These are phyloP conservation scores for Phytopythium chamaehyphon DNA, from an alignment of 352 stramenopile genomes.

Conservation along the genomic window DNA sequence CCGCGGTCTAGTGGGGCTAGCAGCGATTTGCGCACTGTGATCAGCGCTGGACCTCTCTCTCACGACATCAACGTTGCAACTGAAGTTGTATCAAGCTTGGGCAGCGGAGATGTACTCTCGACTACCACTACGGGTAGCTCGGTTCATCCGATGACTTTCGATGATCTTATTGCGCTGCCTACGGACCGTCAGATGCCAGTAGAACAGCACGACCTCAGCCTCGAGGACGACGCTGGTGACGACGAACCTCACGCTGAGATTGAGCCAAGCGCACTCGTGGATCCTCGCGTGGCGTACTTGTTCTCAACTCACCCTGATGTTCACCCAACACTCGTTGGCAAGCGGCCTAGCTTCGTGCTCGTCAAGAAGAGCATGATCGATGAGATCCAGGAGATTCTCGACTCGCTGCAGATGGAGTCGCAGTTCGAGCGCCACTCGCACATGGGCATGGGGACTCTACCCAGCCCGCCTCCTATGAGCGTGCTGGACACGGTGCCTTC, in stretches of 20 bases:
- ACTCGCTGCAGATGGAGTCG: conserved; percentile 73
- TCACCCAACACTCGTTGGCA: conserved; percentile 50
- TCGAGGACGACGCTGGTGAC: conserved; percentile 6
- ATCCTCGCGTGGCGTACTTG: conserved; percentile 49
- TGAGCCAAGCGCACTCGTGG: conserved; percentile 27
- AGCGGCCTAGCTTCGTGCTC: conserved; percentile 44
- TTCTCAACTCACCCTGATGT: conserved; percentile 46
- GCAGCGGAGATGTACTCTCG: not conserved
- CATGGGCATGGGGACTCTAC: conserved; percentile 42
- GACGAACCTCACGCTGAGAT: conserved; percentile 11
- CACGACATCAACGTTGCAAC: not conserved
- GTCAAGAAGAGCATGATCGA: conserved; percentile 73
- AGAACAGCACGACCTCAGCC: conserved; percentile 19
- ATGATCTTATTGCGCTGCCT: conserved; percentile 14
- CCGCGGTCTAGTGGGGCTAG: not conserved
- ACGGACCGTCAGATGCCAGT: conserved; percentile 15
- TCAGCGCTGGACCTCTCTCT: not conserved
- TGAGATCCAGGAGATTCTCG: conserved; percentile 76
- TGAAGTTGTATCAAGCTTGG: not conserved
- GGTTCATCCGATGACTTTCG: not conserved
- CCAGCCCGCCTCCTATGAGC: conserved; percentile 10
- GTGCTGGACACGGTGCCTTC: conserved; percentile 13
- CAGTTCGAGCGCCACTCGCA: conserved; percentile 77
- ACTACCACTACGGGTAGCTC: not conserved
- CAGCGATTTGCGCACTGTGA: not conserved